Conservation (phyloP, 192 early-diverging fungal species). For the Rhizophagus clarus region DNA sequence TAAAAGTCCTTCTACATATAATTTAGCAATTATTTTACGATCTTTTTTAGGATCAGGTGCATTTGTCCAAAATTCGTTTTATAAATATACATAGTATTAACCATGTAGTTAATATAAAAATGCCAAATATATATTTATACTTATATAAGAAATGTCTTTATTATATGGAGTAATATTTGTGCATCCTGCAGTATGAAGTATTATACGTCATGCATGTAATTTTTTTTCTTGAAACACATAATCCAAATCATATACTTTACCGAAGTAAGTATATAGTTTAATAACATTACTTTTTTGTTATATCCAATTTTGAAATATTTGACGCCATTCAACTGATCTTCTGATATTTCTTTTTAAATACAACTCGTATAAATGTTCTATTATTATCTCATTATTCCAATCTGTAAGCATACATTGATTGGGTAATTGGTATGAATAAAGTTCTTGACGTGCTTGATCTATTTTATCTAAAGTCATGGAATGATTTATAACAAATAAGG, state of each 20-base stretch:
- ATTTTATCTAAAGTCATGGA: background rate
- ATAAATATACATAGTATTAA: too few relatives aligned
- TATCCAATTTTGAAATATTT: background rate
- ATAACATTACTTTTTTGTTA: too few relatives aligned
- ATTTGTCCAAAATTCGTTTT: too few relatives aligned
- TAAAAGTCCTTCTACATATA: background rate
- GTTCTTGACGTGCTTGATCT: background rate
- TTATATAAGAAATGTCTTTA: background rate
- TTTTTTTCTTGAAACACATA: background rate
- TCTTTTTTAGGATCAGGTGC: too few relatives aligned
- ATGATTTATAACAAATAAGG: constrained; percentile 6
- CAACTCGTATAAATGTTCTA: background rate
- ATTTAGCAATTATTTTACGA: background rate
- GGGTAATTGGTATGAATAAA: background rate
- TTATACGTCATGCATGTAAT: background rate
- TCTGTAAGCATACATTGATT: background rate
- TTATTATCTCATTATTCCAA: background rate
- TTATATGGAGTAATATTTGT: background rate
- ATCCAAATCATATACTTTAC: background rate
- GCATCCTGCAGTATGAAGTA: background rate
- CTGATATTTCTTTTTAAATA: background rate
- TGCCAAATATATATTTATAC: background rate
- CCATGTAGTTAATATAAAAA: too few relatives aligned
- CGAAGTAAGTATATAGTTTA: background rate
- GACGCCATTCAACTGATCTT: background rate